A percentile compares a stretch with the other conserved stretches of the same genome.
Conservation (phyloP, 2,329 filamentous ascomycete genomes). For the Zasmidium citrigriseum region DNA sequence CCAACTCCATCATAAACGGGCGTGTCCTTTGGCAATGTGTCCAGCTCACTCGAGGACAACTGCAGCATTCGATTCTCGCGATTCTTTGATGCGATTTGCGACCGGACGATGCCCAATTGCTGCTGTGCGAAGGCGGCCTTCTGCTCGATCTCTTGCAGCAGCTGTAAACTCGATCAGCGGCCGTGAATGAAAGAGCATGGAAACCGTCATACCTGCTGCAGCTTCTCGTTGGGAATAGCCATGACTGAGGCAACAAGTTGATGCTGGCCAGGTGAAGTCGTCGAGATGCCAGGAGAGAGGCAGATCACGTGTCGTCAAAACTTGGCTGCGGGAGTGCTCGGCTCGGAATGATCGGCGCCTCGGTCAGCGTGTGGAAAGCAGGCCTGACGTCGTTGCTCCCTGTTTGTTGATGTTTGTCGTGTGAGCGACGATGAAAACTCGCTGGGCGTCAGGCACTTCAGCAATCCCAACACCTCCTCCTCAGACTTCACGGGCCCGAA, state of each 20-base stretch:
- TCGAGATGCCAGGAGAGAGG: neutral
- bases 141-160: slow-evolving; percentile 90
- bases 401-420: slow-evolving; percentile 1
- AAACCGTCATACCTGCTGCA: slow-evolving; percentile 74
- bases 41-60: slow-evolving; percentile 80
- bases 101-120: slow-evolving; percentile 82
- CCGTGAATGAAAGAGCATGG: neutral
- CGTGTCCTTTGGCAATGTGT: slow-evolving; percentile 71
- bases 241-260: slow-evolving; percentile 55
- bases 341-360: neutral
- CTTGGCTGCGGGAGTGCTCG: neutral
- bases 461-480: neutral
- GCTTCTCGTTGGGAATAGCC: slow-evolving; percentile 90
- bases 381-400: neutral
- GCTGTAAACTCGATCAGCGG: slow-evolving; percentile 51
- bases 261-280: neutral
- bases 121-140: slow-evolving; percentile 88
- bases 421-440: neutral
- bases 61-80: slow-evolving; percentile 86
- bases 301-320: neutral
- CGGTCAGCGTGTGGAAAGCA: neutral
- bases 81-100: slow-evolving; percentile 82
- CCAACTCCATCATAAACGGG: slow-evolving; percentile 92
- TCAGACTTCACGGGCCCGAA: slow-evolving; percentile 27
- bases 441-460: neutral